These are phyloP conservation scores for Passiflora organensis DNA, from an alignment of 345 rosid genomes.

Conservation along the genomic window DNA sequence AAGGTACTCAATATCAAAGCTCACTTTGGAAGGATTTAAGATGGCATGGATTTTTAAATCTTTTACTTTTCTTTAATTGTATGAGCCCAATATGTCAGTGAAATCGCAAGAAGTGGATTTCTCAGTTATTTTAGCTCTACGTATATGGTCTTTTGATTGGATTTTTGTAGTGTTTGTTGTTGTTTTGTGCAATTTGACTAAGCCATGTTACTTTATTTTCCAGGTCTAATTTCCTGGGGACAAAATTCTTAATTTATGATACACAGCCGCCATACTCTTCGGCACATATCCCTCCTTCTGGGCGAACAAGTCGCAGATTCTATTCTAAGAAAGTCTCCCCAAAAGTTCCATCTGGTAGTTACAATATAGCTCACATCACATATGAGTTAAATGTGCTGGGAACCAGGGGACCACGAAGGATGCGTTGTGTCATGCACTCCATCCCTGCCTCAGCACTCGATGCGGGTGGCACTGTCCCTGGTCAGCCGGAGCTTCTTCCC, in stretches of 20 bases:
- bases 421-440: slow-evolving; percentile 65
- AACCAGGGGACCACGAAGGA: slow-evolving; percentile 57
- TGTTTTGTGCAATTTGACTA: background rate
- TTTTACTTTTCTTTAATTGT: no score
- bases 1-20: no score
- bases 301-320: slow-evolving; percentile 49
- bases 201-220: background rate
- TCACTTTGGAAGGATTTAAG: no score
- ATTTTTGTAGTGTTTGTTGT: no score
- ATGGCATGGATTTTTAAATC: no score
- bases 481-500: slow-evolving; percentile 47
- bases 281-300: slow-evolving; percentile 27
- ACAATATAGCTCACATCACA: slow-evolving; percentile 47
- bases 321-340: slow-evolving; percentile 60
- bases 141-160: no score
- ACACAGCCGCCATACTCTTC: slow-evolving; percentile 44
- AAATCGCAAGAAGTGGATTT: no score
- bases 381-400: slow-evolving; percentile 62
- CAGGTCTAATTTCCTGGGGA: slow-evolving; percentile 68
- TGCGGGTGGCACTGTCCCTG: slow-evolving; percentile 48
- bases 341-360: slow-evolving; percentile 54
- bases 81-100: no score
- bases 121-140: no score
- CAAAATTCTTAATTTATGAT: slow-evolving; percentile 57
- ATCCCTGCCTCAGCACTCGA: slow-evolving; percentile 52